Conservation (phyloP, 352 stramenopile genomes). For the Thalassiosira exigua region DNA sequence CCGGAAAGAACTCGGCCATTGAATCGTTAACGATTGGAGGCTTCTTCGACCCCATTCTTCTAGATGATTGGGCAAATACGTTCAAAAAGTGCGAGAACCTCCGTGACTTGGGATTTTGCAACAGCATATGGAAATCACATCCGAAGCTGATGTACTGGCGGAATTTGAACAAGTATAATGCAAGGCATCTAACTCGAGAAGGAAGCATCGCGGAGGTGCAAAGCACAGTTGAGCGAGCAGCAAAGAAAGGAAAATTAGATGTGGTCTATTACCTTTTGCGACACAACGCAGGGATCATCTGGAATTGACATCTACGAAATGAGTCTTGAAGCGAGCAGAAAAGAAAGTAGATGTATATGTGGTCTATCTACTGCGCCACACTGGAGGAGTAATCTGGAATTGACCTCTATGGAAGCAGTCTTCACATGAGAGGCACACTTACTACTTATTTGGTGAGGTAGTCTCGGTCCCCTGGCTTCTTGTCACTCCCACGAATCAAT, state of each 20-base stretch:
- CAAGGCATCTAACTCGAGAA: constrained; percentile 13
- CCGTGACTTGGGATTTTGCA: constrained; percentile 11
- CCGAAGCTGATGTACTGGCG: constrained; percentile 11
- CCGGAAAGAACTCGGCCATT: constrained; percentile 4
- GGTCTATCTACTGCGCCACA: no score
- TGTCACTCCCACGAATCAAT: no score
- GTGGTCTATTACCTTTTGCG: constrained; percentile 15
- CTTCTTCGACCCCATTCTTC: constrained; percentile 4
- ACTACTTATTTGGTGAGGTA: no score
- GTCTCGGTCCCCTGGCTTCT: no score
- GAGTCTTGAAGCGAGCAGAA: no score
- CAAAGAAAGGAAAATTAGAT: constrained; percentile 3
- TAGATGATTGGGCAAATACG: constrained; percentile 5
- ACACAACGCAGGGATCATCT: constrained; percentile 8
- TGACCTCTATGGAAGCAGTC: no score
- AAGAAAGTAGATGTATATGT: no score
- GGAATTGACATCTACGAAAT: no score
- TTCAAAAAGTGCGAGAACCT: constrained; percentile 22
- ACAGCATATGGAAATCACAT: background rate
- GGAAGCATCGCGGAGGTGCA: constrained; percentile 4
- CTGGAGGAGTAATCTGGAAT: no score
- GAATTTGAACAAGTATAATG: constrained; percentile 12
- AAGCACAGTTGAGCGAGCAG: background rate
- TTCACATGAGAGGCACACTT: no score
- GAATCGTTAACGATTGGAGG: constrained; percentile 3